Evolutionary conservation across 2,329 filamentous ascomycete species (phyloP), one percentile per base, ranked within the genome.

Genomic region (Epichloe typhina): DNA sequence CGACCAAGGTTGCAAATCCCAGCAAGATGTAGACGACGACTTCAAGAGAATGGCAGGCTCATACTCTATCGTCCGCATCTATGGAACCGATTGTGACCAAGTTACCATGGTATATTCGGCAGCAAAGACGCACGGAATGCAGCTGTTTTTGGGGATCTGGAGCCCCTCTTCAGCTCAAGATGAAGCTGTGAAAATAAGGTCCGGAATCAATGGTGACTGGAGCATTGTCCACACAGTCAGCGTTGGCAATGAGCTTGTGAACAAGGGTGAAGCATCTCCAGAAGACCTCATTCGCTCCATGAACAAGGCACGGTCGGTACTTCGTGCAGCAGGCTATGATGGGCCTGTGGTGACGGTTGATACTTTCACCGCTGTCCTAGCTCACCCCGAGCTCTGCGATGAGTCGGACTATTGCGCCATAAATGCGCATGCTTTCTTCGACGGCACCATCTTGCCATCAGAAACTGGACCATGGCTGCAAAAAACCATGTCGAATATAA

Each of bases 341-440:
- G 88, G 88, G 2, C 79, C 80, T 2, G 80, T 95, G 33, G 86
- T 90, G 38, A 82, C 84, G 0, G 86, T 91, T 45, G 89, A 95
- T 63, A 91, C 86, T 1, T 86, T 87, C 59, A 74, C 78, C 21
- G 81, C 83, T 5, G 74, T 82, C n/a, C 70, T 82, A 46, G 67
- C 71, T 47, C 76, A 91, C 58, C 83, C 83, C 0, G 69, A 77
- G 48, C 74, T 95, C 46, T 94, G 88, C 68, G 65, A 80, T 26
- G 74, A 72, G 44, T 86, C 84, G 1, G 88, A 94, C 61, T 87
- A 86, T 69, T 88, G 83, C 60, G 85, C 87, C 15, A 78, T 84
- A 63, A 95, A 95, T 67, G 79, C 82, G 57, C 88, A 95, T 66
- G 79, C 88, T 12, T 95, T 89, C 75, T 95, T 93, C 65, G 85